phyloP scores from a whole-genome alignment of 2,329 filamentous ascomycete genomes.

The Hypoxylon sp. region DNA sequence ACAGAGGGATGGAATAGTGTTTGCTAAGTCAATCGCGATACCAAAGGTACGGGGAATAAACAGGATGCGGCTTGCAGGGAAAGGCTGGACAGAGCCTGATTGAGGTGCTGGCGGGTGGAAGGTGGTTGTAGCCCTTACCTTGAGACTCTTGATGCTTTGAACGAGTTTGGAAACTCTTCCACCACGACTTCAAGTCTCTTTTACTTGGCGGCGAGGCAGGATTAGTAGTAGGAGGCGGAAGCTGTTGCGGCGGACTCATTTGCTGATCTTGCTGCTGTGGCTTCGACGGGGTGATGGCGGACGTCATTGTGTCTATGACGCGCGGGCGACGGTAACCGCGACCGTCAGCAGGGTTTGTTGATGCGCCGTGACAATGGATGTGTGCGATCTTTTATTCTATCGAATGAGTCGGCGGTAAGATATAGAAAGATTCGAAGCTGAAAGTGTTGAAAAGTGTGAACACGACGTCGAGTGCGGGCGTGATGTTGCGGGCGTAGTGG shows the following conservation, averaged over 20 bases:
- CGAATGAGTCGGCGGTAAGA: conserved; percentile 31
- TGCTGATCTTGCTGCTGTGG: conserved; percentile 39
- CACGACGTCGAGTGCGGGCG: conserved; percentile 25
- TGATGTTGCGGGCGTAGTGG: conserved; percentile 31
- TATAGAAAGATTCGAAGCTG: conserved; percentile 19
- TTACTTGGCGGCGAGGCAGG: conserved; percentile 82
- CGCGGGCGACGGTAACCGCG: conserved; percentile 51
- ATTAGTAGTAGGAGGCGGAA: conserved; percentile 54
- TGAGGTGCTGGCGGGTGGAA: conserved; percentile 17
- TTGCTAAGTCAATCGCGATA: conserved; percentile 20
- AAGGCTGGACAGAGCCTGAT: conserved; percentile 29
- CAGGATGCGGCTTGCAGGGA: conserved; percentile 20
- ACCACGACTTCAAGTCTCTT: conserved; percentile 94
- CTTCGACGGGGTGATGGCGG: conserved; percentile 52
- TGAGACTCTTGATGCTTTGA: conserved; percentile 69
- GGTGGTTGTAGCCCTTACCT: conserved; percentile 63
- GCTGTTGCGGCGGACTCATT: conserved; percentile 50
- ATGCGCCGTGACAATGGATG: conserved; percentile 38
- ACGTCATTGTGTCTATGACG: conserved; percentile 55
- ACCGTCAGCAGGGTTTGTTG: conserved; percentile 40
- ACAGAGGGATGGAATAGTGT: neutral
- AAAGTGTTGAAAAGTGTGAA: conserved; percentile 23
- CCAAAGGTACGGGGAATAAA: conserved; percentile 12
- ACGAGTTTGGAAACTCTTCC: conserved; percentile 91
- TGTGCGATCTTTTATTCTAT: conserved; percentile 35